phyloP scores from a whole-genome alignment of 768 basidiomycete species.

The Xerocomellus amylosporus region DNA sequence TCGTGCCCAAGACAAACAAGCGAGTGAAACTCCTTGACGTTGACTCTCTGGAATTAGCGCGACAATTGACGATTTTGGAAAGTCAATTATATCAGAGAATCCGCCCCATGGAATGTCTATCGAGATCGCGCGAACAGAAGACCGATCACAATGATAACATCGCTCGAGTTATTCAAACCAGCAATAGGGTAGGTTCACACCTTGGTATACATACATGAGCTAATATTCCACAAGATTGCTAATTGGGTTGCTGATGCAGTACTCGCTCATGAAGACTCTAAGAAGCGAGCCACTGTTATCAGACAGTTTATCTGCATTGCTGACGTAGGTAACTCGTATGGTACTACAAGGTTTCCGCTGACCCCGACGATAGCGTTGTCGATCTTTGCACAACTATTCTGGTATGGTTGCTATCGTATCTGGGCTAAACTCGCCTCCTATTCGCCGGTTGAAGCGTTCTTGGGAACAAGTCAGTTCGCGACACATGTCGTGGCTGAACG shows the following conservation, averaged over 20 bases:
- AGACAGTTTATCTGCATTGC: slow-evolving; percentile 92
- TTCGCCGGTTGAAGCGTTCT: slow-evolving; percentile 87
- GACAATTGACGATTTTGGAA: slow-evolving; percentile 92
- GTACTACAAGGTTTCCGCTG: background rate
- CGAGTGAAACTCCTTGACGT: slow-evolving; percentile 83
- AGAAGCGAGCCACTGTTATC: slow-evolving; percentile 74
- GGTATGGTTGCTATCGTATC: slow-evolving; percentile 97
- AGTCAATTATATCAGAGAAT: slow-evolving; percentile 84
- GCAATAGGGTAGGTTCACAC: slow-evolving; percentile 63
- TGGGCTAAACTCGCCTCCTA: slow-evolving; percentile 90
- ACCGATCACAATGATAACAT: slow-evolving; percentile 80
- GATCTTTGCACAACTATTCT: slow-evolving; percentile 87
- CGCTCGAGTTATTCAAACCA: slow-evolving; percentile 80
- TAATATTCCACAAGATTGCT: slow-evolving; percentile 61
- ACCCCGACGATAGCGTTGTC: slow-evolving; percentile 67
- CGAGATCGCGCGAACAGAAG: slow-evolving; percentile 75
- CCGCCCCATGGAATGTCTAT: slow-evolving; percentile 85
- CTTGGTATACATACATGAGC: background rate
- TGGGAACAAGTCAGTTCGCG: slow-evolving; percentile 86
- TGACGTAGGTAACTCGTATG: slow-evolving; percentile 58
- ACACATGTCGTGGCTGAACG: slow-evolving; percentile 66
- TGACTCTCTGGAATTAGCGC: slow-evolving; percentile 84
- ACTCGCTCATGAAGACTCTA: slow-evolving; percentile 76
- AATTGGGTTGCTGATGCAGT: slow-evolving; percentile 89
- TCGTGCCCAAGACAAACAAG: slow-evolving; percentile 67